Evolutionary conservation across 305 asterid genomes (phyloP).

Genomic region (Plantago coronopus): DNA sequence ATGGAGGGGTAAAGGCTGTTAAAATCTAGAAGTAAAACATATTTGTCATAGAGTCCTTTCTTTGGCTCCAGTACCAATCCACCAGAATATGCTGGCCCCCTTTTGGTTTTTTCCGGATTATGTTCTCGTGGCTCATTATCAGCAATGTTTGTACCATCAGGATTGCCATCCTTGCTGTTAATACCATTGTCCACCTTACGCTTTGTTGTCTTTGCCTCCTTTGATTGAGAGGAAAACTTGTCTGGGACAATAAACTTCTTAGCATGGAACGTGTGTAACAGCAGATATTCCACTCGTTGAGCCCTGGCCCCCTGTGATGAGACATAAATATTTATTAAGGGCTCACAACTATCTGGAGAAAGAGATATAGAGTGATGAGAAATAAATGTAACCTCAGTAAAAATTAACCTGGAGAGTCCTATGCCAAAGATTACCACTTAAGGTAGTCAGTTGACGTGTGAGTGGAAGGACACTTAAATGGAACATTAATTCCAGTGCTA

Average conservation of each 20-base stretch:
- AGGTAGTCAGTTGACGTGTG: conserved; percentile 88
- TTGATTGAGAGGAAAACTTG: conserved; percentile 57
- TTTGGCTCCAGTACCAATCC: conserved; percentile 99
- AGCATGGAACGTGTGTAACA: conserved; percentile 90
- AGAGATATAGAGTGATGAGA: conserved; percentile 10
- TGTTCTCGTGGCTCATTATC: conserved; percentile 47
- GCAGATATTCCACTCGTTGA: conserved; percentile 92
- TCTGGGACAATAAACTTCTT: conserved; percentile 93
- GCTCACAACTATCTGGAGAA: conserved; percentile 16
- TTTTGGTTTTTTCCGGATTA: conserved; percentile 53
- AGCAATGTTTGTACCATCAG: conserved; percentile 43
- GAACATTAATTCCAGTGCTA: conserved; percentile 98
- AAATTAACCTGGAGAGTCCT: conserved; percentile 84
- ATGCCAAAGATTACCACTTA: conserved; percentile 98
- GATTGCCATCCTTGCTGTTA: conserved; percentile 53
- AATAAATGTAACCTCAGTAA: conserved; percentile 19
- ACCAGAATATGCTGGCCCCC: conserved; percentile 90
- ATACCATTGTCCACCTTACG: conserved; percentile 50
- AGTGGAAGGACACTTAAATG: conserved; percentile 93
- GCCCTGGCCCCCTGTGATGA: conserved; percentile 93
- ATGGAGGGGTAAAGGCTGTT: conserved; percentile 99
- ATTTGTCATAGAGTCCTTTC: conserved; percentile 93
- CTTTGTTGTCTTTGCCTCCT: conserved; percentile 57
- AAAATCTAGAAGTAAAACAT: conserved; percentile 88
- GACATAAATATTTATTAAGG: conserved; percentile 20